Conservation (phyloP, 2,329 filamentous ascomycete genomes). For the Apiospora hydei region DNA sequence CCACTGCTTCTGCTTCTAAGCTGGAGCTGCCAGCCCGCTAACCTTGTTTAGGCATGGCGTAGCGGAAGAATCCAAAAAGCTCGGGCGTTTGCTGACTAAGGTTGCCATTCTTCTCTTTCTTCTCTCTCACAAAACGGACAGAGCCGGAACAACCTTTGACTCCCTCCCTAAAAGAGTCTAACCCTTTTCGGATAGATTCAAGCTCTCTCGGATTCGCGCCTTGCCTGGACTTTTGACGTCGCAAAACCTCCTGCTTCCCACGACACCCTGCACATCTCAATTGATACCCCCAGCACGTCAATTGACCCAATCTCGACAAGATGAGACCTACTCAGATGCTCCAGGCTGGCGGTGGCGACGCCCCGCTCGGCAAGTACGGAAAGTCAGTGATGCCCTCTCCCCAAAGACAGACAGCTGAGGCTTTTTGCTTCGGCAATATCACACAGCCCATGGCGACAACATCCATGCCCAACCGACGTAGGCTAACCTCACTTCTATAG, state of each 20-base stretch:
- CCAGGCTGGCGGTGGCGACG: constrained; percentile 45
- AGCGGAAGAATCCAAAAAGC: constrained; percentile 11
- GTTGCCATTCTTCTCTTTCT: neutral
- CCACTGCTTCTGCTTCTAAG: constrained; percentile 5
- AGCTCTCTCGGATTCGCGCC: constrained; percentile 23
- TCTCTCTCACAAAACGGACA: neutral
- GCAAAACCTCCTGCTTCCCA: constrained; percentile 36
- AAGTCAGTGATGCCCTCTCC: constrained; percentile 46
- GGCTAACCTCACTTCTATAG: constrained; percentile 50
- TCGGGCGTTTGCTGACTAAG: neutral
- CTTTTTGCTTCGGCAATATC: constrained; percentile 36
- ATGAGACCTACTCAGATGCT: constrained; percentile 58
- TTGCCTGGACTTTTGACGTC: constrained; percentile 40
- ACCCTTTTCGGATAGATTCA: constrained; percentile 30
- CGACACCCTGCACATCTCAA: constrained; percentile 34
- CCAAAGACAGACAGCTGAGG: constrained; percentile 35
- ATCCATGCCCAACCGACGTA: neutral
- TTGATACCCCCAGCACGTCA: constrained; percentile 39
- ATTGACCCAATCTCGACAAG: constrained; percentile 39
- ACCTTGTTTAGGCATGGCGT: neutral
- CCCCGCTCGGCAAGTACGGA: constrained; percentile 51
- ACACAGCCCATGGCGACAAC: neutral
- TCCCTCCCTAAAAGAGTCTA: constrained; percentile 27
- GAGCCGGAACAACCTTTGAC: constrained; percentile 23
- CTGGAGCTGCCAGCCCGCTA: neutral